These are phyloP conservation scores for Cenchrus americanus DNA, from an alignment of 176 grass and related monocot species.

Conservation along the genomic window DNA sequence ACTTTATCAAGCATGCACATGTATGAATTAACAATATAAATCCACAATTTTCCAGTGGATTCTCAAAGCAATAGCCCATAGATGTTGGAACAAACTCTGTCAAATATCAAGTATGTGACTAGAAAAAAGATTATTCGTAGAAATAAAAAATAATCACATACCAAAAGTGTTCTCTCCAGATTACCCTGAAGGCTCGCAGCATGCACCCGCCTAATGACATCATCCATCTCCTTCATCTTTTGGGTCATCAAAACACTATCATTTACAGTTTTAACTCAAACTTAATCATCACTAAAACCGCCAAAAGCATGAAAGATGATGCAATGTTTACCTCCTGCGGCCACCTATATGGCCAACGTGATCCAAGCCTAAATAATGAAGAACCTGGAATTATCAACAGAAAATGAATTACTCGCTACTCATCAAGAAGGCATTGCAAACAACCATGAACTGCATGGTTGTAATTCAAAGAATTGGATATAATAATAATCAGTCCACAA, in stretches of 20 bases:
- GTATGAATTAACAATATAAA: slow-evolving; percentile 8
- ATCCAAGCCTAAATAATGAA: slow-evolving; percentile 96
- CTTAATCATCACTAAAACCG: background rate
- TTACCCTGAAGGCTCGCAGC: slow-evolving; percentile 50
- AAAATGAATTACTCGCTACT: slow-evolving; percentile 27
- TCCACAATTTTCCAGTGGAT: background rate
- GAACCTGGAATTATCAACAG: slow-evolving; percentile 63
- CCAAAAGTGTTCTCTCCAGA: slow-evolving; percentile 67
- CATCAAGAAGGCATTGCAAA: background rate
- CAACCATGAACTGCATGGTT: slow-evolving; percentile 18
- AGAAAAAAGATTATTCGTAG: slow-evolving; percentile 18
- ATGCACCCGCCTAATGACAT: slow-evolving; percentile 84
- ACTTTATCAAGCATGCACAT: background rate
- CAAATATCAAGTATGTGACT: background rate
- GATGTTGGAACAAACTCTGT: background rate
- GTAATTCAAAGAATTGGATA: slow-evolving; percentile 20
- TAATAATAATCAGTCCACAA: background rate
- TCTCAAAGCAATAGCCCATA: background rate
- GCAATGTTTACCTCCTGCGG: slow-evolving; percentile 62
- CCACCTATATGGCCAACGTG: slow-evolving; percentile 93
- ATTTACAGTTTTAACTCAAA: slow-evolving; percentile 44
- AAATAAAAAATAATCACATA: slow-evolving; percentile 49
- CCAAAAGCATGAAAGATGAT: slow-evolving; percentile 20
- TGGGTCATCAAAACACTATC: slow-evolving; percentile 76
- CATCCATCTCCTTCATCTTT: slow-evolving; percentile 98